Evolutionary conservation across 1,139 yeast genomes (phyloP).

Genomic region (Debaryomyces fabryi): DNA sequence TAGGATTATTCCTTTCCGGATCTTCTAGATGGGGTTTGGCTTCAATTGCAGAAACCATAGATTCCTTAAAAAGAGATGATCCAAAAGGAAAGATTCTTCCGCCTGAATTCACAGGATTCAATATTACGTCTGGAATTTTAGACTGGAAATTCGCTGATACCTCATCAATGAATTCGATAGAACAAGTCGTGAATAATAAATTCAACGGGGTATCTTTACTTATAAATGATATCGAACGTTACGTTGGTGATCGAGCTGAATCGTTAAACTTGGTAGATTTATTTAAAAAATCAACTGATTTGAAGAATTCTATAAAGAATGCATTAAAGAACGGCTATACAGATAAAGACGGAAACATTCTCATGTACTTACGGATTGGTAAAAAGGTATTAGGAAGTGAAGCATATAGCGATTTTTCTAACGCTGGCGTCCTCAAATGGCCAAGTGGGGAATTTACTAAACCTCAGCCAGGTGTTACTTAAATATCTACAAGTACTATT

Average conservation of each 20-base stretch:
- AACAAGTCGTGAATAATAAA: constrained; percentile 16
- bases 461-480: constrained; percentile 51
- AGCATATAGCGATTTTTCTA: constrained; percentile 54
- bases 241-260: constrained; percentile 52
- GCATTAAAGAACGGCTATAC: constrained; percentile 27
- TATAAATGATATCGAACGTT: constrained; percentile 79
- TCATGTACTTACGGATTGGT: constrained; percentile 58
- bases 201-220: constrained; percentile 61
- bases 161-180: constrained; percentile 12
- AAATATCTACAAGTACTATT: not conserved
- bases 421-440: constrained; percentile 58
- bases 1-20: constrained; percentile 84
- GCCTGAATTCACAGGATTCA: constrained; percentile 51
- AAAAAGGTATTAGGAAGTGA: constrained; percentile 45
- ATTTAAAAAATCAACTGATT: constrained; percentile 34
- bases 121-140: constrained; percentile 33
- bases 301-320: constrained; percentile 35
- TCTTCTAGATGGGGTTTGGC: constrained; percentile 94
- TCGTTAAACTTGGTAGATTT: constrained; percentile 45
- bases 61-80: constrained; percentile 70
- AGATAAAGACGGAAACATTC: constrained; percentile 34
- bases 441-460: constrained; percentile 55
- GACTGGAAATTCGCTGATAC: constrained; percentile 32
- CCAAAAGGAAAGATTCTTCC: constrained; percentile 66
- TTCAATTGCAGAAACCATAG: constrained; percentile 77